Evolutionary conservation across 768 basidiomycete species (phyloP).

Genomic region (Suillus clintonianus): DNA sequence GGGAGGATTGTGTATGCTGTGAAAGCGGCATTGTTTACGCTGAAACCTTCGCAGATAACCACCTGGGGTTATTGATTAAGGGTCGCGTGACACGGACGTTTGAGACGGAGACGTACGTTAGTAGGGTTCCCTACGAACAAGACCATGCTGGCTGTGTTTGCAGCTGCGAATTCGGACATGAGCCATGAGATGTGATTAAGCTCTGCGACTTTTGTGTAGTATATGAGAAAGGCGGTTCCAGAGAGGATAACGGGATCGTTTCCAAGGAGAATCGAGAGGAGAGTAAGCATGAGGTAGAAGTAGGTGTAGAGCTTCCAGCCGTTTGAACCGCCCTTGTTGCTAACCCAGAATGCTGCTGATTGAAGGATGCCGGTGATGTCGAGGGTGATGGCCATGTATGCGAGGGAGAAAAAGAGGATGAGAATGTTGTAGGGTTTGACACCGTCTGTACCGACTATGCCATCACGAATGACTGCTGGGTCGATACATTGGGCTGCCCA

Average conservation of each 20-base stretch:
- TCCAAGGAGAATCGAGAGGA: conserved; percentile 78
- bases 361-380: conserved; percentile 88
- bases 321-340: conserved; percentile 71
- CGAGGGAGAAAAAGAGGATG: conserved; percentile 87
- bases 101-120: conserved; percentile 46
- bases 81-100: neutral
- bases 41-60: conserved; percentile 86
- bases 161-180: conserved; percentile 75
- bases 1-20: conserved; percentile 85
- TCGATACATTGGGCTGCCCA: conserved; percentile 59
- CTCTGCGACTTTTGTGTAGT: conserved; percentile 67
- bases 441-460: conserved; percentile 78
- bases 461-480: conserved; percentile 56
- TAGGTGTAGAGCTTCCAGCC: conserved; percentile 76
- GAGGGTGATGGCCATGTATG: conserved; percentile 90
- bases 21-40: conserved; percentile 74
- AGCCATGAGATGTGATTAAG: conserved; percentile 65
- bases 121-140: conserved; percentile 90
- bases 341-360: conserved; percentile 88
- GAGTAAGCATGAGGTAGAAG: conserved; percentile 82
- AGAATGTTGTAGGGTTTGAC: conserved; percentile 92
- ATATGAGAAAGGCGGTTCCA: conserved; percentile 87
- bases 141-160: conserved; percentile 76
- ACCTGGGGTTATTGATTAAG: conserved; percentile 34
- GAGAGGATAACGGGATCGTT: conserved; percentile 94